Percentiles rank a stretch among this genome's conserved stretches.
phyloP scores from a whole-genome alignment of 257 asterid species.

The Fraxinus excelsior region DNA sequence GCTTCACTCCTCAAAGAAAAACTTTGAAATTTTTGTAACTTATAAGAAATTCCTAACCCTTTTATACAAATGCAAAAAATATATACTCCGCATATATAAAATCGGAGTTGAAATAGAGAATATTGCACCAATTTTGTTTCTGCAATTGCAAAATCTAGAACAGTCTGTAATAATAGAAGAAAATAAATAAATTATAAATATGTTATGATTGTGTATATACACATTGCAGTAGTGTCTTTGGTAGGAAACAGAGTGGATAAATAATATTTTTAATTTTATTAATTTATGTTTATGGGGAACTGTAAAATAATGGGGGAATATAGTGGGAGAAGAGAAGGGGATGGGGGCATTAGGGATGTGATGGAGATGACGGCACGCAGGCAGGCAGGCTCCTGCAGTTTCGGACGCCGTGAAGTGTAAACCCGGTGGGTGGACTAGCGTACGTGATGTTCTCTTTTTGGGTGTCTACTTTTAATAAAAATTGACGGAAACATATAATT shows the following conservation, averaged over 20 bases:
- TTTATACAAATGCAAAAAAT: slow-evolving; percentile 30
- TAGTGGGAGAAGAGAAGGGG: slow-evolving; percentile 20
- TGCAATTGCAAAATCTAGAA: not conserved
- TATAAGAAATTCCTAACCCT: slow-evolving; percentile 32
- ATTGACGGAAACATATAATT: no score
- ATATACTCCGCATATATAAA: slow-evolving; percentile 29
- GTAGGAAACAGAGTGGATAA: slow-evolving; percentile 30
- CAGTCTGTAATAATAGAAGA: slow-evolving; percentile 26
- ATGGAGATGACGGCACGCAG: slow-evolving; percentile 28
- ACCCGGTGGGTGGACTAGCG: slow-evolving; percentile 14
- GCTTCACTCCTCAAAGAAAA: slow-evolving; percentile 86
- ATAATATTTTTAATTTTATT: not conserved
- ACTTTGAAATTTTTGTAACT: slow-evolving; percentile 33
- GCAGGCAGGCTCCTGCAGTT: slow-evolving; percentile 52
- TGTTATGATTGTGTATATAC: not conserved
- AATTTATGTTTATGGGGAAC: slow-evolving; percentile 16
- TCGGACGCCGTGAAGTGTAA: slow-evolving; percentile 49
- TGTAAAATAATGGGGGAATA: slow-evolving; percentile 24
- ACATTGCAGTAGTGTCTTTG: no score
- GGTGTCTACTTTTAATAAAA: no score
- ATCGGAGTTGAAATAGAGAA: slow-evolving; percentile 30
- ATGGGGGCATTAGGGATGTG: slow-evolving; percentile 10
- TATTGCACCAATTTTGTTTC: slow-evolving; percentile 19
- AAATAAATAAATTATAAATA: not conserved
- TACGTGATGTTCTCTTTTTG: slow-evolving; percentile 55